Evolutionary conservation across 2,329 filamentous ascomycete genomes (phyloP).

Genomic region (Sordariomycetes sp.): DNA sequence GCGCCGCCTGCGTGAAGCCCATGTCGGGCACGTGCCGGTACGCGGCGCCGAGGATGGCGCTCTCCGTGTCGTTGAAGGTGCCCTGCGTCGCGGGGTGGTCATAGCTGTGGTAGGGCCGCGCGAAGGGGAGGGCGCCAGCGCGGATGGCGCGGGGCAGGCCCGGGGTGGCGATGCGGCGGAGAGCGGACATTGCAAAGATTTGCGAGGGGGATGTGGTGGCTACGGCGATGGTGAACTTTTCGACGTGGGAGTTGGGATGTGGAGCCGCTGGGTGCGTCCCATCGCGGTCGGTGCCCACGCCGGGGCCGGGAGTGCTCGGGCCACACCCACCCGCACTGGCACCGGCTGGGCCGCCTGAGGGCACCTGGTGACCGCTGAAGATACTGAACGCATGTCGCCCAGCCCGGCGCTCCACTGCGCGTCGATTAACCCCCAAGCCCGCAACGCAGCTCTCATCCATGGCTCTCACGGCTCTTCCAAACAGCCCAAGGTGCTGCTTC

Average conservation of each 20-base stretch:
- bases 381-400: too few relatives aligned
- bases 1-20: constrained; percentile 66
- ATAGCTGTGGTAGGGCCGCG: constrained; percentile 53
- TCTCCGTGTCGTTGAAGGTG: constrained; percentile 56
- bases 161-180: not conserved
- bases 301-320: not conserved
- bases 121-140: not conserved
- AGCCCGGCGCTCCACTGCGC: too few relatives aligned
- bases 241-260: not conserved
- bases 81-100: constrained; percentile 46
- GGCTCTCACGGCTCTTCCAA: too few relatives aligned
- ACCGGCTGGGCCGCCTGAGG: not conserved
- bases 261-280: not conserved
- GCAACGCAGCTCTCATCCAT: too few relatives aligned
- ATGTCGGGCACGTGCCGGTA: constrained; percentile 64
- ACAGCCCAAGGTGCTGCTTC: too few relatives aligned
- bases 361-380: too few relatives aligned
- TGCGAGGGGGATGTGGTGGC: not conserved
- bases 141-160: not conserved
- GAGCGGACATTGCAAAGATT: not conserved
- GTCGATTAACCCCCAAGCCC: too few relatives aligned
- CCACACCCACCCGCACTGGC: not conserved
- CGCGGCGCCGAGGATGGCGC: constrained; percentile 68
- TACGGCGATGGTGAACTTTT: not conserved
- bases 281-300: too few relatives aligned